Evolutionary conservation across 148 eudicot species (phyloP).

Genomic region (Tetragonia tetragonoides): DNA sequence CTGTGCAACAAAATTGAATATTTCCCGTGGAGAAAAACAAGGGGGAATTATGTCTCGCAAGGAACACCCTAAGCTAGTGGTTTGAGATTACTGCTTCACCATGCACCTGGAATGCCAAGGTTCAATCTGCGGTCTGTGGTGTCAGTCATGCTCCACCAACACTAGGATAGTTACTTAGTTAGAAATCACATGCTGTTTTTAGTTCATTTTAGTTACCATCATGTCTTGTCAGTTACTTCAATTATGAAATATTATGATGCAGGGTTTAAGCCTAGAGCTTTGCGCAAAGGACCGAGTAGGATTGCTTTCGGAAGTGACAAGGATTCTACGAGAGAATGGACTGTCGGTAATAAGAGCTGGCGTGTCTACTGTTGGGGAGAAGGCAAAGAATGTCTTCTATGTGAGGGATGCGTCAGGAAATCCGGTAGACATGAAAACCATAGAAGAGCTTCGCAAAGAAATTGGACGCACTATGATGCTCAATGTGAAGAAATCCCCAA

Average conservation of each 20-base stretch:
- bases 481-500: slow-evolving; percentile 64
- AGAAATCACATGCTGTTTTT: too few species aligned
- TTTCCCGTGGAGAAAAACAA: not conserved
- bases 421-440: slow-evolving; percentile 54
- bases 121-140: too few species aligned
- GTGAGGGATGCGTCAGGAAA: slow-evolving; percentile 73
- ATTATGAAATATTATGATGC: not conserved
- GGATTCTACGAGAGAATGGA: slow-evolving; percentile 64
- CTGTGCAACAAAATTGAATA: not conserved
- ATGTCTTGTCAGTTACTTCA: too few species aligned
- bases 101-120: too few species aligned
- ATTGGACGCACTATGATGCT: slow-evolving; percentile 70
- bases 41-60: too few species aligned
- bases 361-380: slow-evolving; percentile 60
- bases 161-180: too few species aligned
- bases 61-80: too few species aligned
- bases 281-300: slow-evolving; percentile 70
- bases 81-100: too few species aligned
- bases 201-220: too few species aligned
- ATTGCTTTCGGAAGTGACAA: slow-evolving; percentile 57
- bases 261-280: slow-evolving; percentile 63
- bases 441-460: slow-evolving; percentile 59
- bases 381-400: slow-evolving; percentile 61
- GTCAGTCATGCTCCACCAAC: too few species aligned
- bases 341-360: slow-evolving; percentile 69